Conservation (phyloP, 805 yeast species). For the Yamadazyma paraphyllophila region DNA sequence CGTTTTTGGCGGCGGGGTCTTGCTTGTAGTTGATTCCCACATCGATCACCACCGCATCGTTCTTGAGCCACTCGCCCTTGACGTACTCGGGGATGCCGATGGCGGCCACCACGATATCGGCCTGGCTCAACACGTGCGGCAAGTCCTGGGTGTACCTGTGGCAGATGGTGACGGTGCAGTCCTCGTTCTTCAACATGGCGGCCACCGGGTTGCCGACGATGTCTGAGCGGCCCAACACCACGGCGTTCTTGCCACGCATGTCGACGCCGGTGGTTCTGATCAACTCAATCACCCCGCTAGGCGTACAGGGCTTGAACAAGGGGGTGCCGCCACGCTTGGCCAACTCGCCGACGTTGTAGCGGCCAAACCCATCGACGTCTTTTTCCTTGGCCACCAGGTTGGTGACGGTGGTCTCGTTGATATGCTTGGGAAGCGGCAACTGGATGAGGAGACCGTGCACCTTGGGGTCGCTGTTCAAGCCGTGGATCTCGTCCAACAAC, state of each 20-base stretch:
- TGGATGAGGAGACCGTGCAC: constrained; percentile 86
- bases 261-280: constrained; percentile 66
- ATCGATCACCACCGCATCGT: constrained; percentile 82
- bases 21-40: constrained; percentile 92
- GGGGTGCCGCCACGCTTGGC: constrained; percentile 85
- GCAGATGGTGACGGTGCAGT: constrained; percentile 85
- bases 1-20: constrained; percentile 72
- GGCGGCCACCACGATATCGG: constrained; percentile 91
- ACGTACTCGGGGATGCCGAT: constrained; percentile 84
- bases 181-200: constrained; percentile 69
- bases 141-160: constrained; percentile 73
- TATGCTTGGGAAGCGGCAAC: constrained; percentile 64
- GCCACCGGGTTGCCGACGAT: constrained; percentile 96
- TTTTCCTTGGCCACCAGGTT: constrained; percentile 76
- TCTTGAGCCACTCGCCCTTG: constrained; percentile 84
- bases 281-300: constrained; percentile 85
- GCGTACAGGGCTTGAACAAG: constrained; percentile 88
- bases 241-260: constrained; percentile 78
- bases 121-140: constrained; percentile 53
- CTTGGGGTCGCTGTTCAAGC: constrained; percentile 67
- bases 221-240: constrained; percentile 92
- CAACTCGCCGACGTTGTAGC: constrained; percentile 85
- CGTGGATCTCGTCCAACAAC: constrained; percentile 55
- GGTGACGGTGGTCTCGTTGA: constrained; percentile 74
- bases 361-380: constrained; percentile 95